These are phyloP conservation scores for Solanum neorickii DNA, from an alignment of 257 asterid species.

Conservation along the genomic window DNA sequence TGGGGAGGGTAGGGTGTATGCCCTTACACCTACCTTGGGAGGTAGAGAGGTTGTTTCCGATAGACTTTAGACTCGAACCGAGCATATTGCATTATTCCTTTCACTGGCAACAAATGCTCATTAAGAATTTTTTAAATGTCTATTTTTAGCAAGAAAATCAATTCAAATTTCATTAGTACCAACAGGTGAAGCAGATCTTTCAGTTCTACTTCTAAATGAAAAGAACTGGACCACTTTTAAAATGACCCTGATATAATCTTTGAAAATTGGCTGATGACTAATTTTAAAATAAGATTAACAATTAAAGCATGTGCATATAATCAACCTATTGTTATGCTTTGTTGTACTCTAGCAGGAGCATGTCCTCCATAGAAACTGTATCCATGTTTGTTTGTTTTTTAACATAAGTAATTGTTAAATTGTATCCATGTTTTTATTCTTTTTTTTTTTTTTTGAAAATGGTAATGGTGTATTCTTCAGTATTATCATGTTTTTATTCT, in stretches of 20 bases:
- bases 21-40: neutral
- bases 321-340: conserved; percentile 65
- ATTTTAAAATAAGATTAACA: neutral
- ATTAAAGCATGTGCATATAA: neutral
- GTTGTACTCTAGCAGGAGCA: conserved; percentile 18
- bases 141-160: neutral
- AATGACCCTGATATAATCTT: neutral
- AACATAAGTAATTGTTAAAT: no score
- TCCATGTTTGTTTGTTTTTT: neutral
- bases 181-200: neutral
- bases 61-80: neutral
- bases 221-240: neutral
- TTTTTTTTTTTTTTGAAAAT: no score
- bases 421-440: no score
- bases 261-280: neutral
- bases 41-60: neutral
- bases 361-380: neutral
- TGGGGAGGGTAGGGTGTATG: neutral
- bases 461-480: no score
- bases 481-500: no score
- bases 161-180: neutral
- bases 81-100: neutral
- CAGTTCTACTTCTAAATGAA: neutral
- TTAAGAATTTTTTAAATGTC: neutral
- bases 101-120: neutral